phyloP scores from a whole-genome alignment of 805 yeast genomes.

The Metschnikowia colocasiae region DNA sequence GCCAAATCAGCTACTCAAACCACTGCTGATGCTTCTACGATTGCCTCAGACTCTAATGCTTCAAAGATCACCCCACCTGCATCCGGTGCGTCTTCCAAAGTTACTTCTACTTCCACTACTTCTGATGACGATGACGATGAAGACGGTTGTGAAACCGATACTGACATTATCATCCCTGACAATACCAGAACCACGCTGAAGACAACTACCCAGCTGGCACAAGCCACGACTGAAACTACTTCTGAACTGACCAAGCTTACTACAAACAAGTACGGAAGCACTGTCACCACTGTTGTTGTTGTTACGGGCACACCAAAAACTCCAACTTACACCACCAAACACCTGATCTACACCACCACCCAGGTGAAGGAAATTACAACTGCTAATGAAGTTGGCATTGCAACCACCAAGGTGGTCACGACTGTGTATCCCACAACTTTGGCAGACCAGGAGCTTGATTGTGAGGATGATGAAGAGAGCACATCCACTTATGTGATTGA shows the following conservation, averaged over 20 bases:
- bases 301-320: slow-evolving; percentile 5
- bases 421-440: slow-evolving; percentile 13
- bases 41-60: not conserved
- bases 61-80: not conserved
- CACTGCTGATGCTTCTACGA: not conserved
- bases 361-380: slow-evolving; percentile 8
- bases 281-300: slow-evolving; percentile 5
- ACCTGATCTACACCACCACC: slow-evolving; percentile 10
- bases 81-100: not conserved
- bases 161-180: not conserved
- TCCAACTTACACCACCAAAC: slow-evolving; percentile 5
- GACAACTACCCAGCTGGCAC: not conserved
- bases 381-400: slow-evolving; percentile 11
- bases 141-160: slow-evolving; percentile 1
- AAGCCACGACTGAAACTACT: not conserved
- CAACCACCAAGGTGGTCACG: slow-evolving; percentile 12
- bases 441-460: slow-evolving; percentile 11
- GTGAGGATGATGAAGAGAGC: slow-evolving; percentile 13
- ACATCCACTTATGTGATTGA: slow-evolving; percentile 8
- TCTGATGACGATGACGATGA: slow-evolving; percentile 3
- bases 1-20: not conserved
- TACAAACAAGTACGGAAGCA: slow-evolving; percentile 2
- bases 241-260: slow-evolving; percentile 3
- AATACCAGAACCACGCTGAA: not conserved
- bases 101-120: not conserved